Percentiles rank a stretch among this genome's conserved stretches.
These are phyloP conservation scores for Akanthomyces muscarius DNA, from an alignment of 2,329 filamentous ascomycete genomes.

Conservation along the genomic window DNA sequence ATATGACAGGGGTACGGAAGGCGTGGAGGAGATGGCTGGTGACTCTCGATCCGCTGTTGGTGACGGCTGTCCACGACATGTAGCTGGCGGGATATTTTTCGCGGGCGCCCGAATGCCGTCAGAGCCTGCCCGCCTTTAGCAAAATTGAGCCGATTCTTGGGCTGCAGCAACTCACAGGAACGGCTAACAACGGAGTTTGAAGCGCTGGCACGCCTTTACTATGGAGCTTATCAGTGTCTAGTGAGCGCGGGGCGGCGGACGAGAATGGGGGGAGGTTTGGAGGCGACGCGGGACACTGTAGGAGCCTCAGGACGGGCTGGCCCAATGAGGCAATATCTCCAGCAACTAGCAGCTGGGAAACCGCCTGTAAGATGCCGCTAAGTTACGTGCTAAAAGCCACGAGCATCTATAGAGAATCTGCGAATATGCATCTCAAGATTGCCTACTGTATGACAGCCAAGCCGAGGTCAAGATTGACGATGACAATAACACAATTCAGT, in stretches of 20 bases:
- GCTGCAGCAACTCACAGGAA: background rate
- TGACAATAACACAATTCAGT: too few relatives aligned
- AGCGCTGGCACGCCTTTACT: background rate
- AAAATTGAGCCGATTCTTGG: background rate
- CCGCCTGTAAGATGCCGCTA: background rate
- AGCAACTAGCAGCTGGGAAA: background rate
- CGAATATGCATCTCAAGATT: too few relatives aligned
- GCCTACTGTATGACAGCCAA: too few relatives aligned
- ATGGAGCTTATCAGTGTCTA: background rate
- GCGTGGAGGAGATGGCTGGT: constrained; percentile 1
- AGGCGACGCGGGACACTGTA: background rate
- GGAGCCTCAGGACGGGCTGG: background rate
- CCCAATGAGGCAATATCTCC: constrained; percentile 3
- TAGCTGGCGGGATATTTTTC: too few relatives aligned
- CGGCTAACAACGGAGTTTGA: constrained; percentile 8
- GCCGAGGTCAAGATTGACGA: too few relatives aligned
- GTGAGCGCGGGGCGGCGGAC: background rate
- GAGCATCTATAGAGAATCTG: too few relatives aligned
- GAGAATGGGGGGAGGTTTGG: background rate
- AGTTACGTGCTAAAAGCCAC: too few relatives aligned
- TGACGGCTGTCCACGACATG: constrained; percentile 3
- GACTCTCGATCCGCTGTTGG: constrained; percentile 10
- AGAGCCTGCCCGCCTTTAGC: background rate
- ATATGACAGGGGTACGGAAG: background rate
- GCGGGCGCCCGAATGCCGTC: background rate